Base-by-base conservation (phyloP, 345 rosid genomes). In the Pistacia vera region DNA sequence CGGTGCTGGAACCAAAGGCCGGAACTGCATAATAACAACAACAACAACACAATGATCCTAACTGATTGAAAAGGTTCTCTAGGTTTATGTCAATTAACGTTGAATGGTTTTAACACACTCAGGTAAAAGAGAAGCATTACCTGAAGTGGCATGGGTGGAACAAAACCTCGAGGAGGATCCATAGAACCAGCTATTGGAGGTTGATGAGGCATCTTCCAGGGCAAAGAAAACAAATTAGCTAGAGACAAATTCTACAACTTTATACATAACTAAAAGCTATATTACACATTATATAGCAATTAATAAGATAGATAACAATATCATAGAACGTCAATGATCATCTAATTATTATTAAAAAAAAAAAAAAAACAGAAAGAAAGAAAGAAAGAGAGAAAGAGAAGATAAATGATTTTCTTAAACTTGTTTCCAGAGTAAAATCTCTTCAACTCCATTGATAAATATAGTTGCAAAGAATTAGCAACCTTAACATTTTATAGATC, bases 91-190 rank as follows among this genome's bases (percentile, higher is more conserved):
- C 25, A 58, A 68, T 63, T 25, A 51, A 71, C 70, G 60, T 12
- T 62, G 51, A 71, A 59, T 11, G 65, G 59, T 20, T 44, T 46
- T 11, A 70, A 72, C 18, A 61, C n/a, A 77, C 36, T 17, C 17
- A 12, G 46, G 44, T 44, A 11, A 57, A 66, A 75, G 77, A 78
- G 77, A 69, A 66, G 82, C 66, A 79, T 81, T 91, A 95, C 99
- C 81, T 89, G 97, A 81, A 81, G 82, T 61, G 90, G 81, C 82
- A 91, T 79, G n/a, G 93, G 83, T 3, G 90, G 93, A 77, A 83
- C 80, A 80, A 87, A 89, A 85, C 86, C 88, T 70, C 85, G 90
- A 75, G 90, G 81, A 78, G 83, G 84, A 85, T 92, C 97, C 78
- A 86, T 81, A 55, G 92, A 85, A 79, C 86, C 84, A 54, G 74